phyloP scores from a whole-genome alignment of 805 yeast genomes.

The Myxozyma lipomycoides region DNA sequence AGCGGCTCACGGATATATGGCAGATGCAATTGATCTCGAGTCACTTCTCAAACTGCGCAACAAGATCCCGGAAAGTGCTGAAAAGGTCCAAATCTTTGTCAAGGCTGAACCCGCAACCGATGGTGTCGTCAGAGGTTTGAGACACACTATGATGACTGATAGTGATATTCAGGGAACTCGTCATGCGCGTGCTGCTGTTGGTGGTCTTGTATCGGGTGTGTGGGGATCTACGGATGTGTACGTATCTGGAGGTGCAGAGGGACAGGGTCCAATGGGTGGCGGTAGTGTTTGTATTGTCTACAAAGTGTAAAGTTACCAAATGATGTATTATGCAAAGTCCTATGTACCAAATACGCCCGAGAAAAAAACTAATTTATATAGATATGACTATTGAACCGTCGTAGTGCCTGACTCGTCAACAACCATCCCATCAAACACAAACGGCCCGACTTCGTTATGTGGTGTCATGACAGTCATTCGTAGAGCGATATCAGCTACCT shows the following conservation, averaged over 20 bases:
- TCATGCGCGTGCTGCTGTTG: slow-evolving; percentile 29
- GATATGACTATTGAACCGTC: background rate
- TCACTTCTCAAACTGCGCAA: slow-evolving; percentile 15
- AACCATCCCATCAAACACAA: slow-evolving; percentile 27
- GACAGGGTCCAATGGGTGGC: slow-evolving; percentile 29
- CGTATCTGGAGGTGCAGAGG: slow-evolving; percentile 27
- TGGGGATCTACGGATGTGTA: slow-evolving; percentile 28
- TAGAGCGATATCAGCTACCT: slow-evolving; percentile 5
- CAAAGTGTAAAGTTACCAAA: slow-evolving; percentile 8
- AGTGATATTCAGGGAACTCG: slow-evolving; percentile 28
- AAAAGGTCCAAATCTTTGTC: slow-evolving; percentile 25
- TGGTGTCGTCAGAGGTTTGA: slow-evolving; percentile 24
- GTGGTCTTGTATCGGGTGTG: slow-evolving; percentile 26
- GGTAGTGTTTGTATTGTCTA: slow-evolving; percentile 28
- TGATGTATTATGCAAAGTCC: background rate
- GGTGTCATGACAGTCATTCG: slow-evolving; percentile 22
- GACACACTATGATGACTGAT: slow-evolving; percentile 30
- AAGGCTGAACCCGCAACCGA: slow-evolving; percentile 28
- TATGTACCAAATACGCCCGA: background rate
- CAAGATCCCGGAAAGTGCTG: slow-evolving; percentile 21
- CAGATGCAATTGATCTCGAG: slow-evolving; percentile 26
- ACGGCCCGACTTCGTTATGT: slow-evolving; percentile 26
- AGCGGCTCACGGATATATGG: slow-evolving; percentile 27
- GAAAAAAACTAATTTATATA: background rate
- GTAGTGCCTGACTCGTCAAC: slow-evolving; percentile 1